Conservation (phyloP, 345 rosid genomes). For the Populus deltoides region DNA sequence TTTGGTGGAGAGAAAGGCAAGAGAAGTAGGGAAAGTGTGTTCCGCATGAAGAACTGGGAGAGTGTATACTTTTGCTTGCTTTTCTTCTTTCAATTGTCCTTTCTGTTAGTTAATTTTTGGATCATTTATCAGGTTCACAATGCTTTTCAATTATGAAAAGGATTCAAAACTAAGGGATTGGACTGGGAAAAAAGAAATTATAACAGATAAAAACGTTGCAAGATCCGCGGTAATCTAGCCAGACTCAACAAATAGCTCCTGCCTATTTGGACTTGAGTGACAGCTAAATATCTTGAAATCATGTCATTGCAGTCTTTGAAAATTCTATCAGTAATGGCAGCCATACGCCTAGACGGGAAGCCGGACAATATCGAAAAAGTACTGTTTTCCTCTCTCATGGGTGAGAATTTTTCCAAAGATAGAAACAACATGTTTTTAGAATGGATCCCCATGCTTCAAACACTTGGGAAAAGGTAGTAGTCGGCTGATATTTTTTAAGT, state of each 20-base stretch:
- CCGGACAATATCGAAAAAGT: constrained; percentile 51
- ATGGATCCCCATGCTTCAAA: constrained; percentile 63
- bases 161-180: constrained; percentile 74
- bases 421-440: not conserved
- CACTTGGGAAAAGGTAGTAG: constrained; percentile 64
- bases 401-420: too few relatives aligned
- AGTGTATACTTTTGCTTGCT: not conserved
- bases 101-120: constrained; percentile 13
- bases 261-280: not conserved
- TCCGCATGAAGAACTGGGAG: constrained; percentile 73
- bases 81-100: not conserved
- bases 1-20: constrained; percentile 62
- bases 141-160: constrained; percentile 61
- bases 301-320: constrained; percentile 41
- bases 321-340: too few relatives aligned
- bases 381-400: constrained; percentile 38
- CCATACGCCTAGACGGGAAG: constrained; percentile 54
- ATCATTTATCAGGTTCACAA: constrained; percentile 52
- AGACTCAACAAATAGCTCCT: constrained; percentile 2
- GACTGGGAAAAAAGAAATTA: constrained; percentile 75
- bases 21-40: constrained; percentile 67
- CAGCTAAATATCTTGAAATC: constrained; percentile 27
- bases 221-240: constrained; percentile 45
- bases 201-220: constrained; percentile 57
- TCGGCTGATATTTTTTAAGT: not conserved